Conservation (phyloP, 2,329 filamentous ascomycete genomes). For the Xylariaceae sp. region DNA sequence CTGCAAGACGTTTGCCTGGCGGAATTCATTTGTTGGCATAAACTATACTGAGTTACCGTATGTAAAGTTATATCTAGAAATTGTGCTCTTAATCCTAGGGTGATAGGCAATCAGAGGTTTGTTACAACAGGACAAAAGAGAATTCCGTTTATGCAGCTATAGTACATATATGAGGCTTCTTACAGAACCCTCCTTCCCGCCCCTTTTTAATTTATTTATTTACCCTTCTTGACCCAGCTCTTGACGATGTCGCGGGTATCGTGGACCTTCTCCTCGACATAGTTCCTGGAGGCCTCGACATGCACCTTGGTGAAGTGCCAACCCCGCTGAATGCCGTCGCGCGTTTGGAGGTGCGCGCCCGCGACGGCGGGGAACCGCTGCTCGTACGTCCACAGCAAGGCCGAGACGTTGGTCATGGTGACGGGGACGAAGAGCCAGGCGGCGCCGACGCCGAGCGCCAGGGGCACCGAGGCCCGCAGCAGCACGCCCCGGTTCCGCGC, state of each 20-base stretch:
- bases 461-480: slow-evolving; percentile 74
- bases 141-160: slow-evolving; percentile 33
- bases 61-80: neutral
- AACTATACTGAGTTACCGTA: neutral
- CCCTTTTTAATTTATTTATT: slow-evolving; percentile 51
- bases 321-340: slow-evolving; percentile 69
- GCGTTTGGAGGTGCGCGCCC: slow-evolving; percentile 75
- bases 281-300: slow-evolving; percentile 67
- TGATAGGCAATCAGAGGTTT: neutral
- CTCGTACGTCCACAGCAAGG: slow-evolving; percentile 91
- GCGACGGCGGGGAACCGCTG: slow-evolving; percentile 81
- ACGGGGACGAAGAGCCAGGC: slow-evolving; percentile 85
- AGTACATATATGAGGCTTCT: slow-evolving; percentile 25
- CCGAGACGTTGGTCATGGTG: slow-evolving; percentile 86
- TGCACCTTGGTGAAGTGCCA: slow-evolving; percentile 76
- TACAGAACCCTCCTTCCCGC: neutral
- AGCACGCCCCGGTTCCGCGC: slow-evolving; percentile 85
- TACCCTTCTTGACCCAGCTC: slow-evolving; percentile 89
- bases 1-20: neutral
- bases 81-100: neutral
- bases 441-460: slow-evolving; percentile 79
- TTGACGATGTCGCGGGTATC: slow-evolving; percentile 77
- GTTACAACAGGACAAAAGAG: slow-evolving; percentile 12
- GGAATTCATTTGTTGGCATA: neutral
- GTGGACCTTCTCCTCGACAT: slow-evolving; percentile 80